A percentile compares a stretch with the other conserved stretches of the same genome.
Conservation (phyloP, 345 rosid genomes). For the Chamaenerion angustifolium region DNA sequence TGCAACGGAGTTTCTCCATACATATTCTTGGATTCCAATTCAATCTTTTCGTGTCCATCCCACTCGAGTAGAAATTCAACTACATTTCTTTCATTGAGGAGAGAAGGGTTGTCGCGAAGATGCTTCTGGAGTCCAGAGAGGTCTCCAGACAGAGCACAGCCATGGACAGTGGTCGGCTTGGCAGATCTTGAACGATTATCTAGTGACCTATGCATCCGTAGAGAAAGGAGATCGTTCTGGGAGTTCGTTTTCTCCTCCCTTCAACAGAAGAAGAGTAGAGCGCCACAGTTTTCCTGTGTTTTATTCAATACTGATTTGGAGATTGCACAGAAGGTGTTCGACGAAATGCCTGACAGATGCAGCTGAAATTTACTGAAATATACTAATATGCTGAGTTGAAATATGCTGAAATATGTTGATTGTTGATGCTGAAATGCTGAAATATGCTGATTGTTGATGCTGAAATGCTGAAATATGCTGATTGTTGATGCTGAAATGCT, state of each 20-base stretch:
- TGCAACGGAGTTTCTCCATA: conserved; percentile 99
- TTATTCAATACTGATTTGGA: too few species aligned
- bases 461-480: too few species aligned
- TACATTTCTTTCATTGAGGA: conserved; percentile 74
- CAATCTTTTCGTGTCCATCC: conserved; percentile 62
- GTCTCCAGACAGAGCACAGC: conserved; percentile 78
- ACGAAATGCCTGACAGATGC: too few species aligned
- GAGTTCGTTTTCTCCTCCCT: too few species aligned
- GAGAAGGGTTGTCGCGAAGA: conserved; percentile 51
- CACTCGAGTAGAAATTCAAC: conserved; percentile 58
- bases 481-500: too few species aligned
- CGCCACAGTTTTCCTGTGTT: too few species aligned
- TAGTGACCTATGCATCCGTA: conserved; percentile 37
- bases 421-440: too few species aligned
- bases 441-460: too few species aligned
- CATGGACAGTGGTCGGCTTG: conserved; percentile 57
- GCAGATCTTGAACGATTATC: conserved; percentile 58
- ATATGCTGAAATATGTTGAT: too few species aligned
- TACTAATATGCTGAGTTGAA: too few species aligned
- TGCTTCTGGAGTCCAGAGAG: conserved; percentile 49
- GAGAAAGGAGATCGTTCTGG: neutral
- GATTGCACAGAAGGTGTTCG: too few species aligned
- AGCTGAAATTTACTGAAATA: too few species aligned
- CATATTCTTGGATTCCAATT: conserved; percentile 80
- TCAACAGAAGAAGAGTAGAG: neutral